Conservation (phyloP, 768 basidiomycete species). For the Exidia glandulosa region DNA sequence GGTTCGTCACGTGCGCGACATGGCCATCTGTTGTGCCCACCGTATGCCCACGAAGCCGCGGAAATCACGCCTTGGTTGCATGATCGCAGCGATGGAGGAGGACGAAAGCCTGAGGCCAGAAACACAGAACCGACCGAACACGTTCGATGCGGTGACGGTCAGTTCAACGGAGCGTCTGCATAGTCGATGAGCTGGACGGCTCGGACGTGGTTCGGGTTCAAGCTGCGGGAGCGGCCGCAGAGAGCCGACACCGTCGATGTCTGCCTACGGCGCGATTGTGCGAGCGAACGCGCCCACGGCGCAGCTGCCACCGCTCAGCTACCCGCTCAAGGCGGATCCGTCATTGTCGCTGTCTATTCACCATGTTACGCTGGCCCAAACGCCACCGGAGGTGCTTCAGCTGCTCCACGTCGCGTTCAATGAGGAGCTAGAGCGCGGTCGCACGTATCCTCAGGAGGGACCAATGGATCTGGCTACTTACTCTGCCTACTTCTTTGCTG, state of each 20-base stretch:
- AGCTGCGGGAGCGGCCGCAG: not conserved
- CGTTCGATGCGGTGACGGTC: no score
- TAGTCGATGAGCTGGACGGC: no score
- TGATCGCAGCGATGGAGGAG: no score
- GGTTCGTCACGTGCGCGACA: no score
- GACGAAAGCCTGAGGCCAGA: no score
- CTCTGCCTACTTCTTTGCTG: conserved; percentile 65
- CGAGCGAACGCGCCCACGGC: conserved; percentile 16
- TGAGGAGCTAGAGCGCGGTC: conserved; percentile 62
- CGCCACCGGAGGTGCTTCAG: conserved; percentile 41
- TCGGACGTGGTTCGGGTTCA: not conserved
- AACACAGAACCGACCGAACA: no score
- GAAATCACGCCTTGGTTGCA: no score
- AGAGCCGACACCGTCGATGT: conserved; percentile 31
- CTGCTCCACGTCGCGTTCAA: conserved; percentile 55
- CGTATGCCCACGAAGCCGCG: no score
- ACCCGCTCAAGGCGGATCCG: conserved; percentile 17
- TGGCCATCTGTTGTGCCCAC: no score
- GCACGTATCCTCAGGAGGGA: conserved; percentile 76
- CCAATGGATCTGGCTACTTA: conserved; percentile 40
- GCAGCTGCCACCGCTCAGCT: conserved; percentile 42
- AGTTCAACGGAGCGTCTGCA: no score
- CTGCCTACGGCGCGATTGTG: conserved; percentile 60
- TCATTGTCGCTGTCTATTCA: conserved; percentile 30
- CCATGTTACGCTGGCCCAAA: conserved; percentile 33